A percentile compares a stretch with the other conserved stretches of the same genome.
Conservation (phyloP, 176 grass and related monocot species). For the Pharus latifolius region DNA sequence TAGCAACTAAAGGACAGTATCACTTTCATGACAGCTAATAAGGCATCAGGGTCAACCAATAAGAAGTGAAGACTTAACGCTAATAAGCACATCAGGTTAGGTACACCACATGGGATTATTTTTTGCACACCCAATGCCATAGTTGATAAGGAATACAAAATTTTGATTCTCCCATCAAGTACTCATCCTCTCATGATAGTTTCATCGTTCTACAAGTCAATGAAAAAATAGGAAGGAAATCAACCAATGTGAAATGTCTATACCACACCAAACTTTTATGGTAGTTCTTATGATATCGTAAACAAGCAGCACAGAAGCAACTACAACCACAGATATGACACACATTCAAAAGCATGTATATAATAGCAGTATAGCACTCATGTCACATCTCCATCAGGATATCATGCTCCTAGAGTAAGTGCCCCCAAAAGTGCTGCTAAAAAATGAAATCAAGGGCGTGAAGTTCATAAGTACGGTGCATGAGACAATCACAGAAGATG, state of each 20-base stretch:
- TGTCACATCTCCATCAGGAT: neutral
- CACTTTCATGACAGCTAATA: neutral
- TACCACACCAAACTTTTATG: neutral
- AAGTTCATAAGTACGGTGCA: neutral
- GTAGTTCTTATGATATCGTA: neutral
- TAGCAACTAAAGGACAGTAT: neutral
- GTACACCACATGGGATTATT: neutral
- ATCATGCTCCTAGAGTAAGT: neutral
- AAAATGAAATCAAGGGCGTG: neutral
- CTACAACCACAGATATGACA: neutral
- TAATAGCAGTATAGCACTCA: neutral
- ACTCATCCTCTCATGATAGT: neutral
- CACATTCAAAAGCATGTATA: neutral
- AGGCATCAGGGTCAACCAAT: neutral
- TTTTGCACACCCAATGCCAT: neutral
- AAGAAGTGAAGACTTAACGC: neutral
- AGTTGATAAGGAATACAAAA: slow-evolving; percentile 24
- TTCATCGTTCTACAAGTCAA: neutral
- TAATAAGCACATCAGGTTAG: slow-evolving; percentile 6
- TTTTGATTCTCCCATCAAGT: neutral
- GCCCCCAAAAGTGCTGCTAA: neutral
- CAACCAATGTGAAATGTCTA: neutral
- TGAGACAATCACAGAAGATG: neutral
- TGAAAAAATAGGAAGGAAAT: neutral
- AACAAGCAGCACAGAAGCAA: neutral